phyloP scores from a whole-genome alignment of 108 stramenopile genomes.

The Aureococcus anophagefferens region DNA sequence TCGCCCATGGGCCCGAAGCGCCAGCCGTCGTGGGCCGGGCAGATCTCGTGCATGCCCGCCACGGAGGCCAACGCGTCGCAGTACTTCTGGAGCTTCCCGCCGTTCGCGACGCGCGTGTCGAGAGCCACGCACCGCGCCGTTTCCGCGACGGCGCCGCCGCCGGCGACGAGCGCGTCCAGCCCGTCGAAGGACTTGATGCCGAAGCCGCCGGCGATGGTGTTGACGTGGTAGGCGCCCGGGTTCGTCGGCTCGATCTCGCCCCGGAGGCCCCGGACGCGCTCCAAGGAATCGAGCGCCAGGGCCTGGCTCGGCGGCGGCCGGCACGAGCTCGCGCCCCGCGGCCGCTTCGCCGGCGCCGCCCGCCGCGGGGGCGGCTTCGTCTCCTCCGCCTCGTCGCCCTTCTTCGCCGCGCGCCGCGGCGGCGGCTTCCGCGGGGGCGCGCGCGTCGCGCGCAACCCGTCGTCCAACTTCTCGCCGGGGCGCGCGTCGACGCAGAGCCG shows the following conservation, averaged over 20 bases:
- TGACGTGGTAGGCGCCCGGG: not conserved
- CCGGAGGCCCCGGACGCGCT: not conserved
- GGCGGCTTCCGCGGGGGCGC: too few species aligned
- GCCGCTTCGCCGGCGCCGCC: too few species aligned
- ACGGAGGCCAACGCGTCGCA: not conserved
- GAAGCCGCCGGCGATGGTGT: not conserved
- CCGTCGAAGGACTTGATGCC: not conserved
- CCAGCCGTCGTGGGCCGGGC: not conserved
- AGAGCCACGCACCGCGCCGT: not conserved
- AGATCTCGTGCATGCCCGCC: not conserved
- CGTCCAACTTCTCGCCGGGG: too few species aligned
- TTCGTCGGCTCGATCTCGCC: not conserved
- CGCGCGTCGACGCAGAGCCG: not conserved
- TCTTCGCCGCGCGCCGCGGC: too few species aligned
- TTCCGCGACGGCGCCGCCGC: not conserved
- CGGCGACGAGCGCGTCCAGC: not conserved
- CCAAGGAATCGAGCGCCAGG: too few species aligned
- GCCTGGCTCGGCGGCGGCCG: too few species aligned
- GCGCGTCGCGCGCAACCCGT: too few species aligned
- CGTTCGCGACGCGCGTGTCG: not conserved
- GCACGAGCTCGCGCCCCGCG: too few species aligned
- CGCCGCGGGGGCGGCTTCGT: too few species aligned
- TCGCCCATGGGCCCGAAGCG: not conserved
- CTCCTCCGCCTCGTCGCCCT: too few species aligned
- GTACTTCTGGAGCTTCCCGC: not conserved